Evolutionary conservation across 2,329 filamentous ascomycete species (phyloP), one percentile per base, ranked within the genome.

Genomic region (Penicillium freii): DNA sequence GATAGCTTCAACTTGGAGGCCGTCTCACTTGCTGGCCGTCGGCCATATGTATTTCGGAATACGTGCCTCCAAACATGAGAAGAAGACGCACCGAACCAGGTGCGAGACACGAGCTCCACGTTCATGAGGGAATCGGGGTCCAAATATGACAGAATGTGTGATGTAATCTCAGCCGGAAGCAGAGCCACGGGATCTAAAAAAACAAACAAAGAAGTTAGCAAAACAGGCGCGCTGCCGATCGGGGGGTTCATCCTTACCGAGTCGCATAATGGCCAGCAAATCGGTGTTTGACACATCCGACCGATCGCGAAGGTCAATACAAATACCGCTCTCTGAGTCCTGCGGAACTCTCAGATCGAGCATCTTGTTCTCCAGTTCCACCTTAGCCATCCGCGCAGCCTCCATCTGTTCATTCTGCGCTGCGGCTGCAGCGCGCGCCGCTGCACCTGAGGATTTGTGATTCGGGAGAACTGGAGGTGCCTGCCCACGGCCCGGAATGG

Each of bases 1-100:
- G 80, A 80, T 46, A 80, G 81, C 65, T 82, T 82, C 65, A 76
- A 75, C 60, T 77, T 73, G 34, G 69, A 75, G n/a, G 66, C 51
- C n/a, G 66, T 66, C 39, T 57, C 56, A 27, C 63, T 61, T 57
- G 77, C 74, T 21, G 77, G 73, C 45, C 77, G 73, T 33, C 77
- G 63, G 69, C 68, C 78, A 65, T 84, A 86, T 59, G 80, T 79
- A 52, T 77, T 76, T 39, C 84, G 77, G 70, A 87, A 88, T n/a
- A 84, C 81, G 40, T 78, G 76, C 54, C 81, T 82, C 86, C 86
- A 88, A 44, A 87, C 83, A 62, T 84, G 81, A 25, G 77, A 77
- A 25, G 84, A 84, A 17, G 77, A 77, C 31, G 83, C 83, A 58
- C 83, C 73, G 59, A 79, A 72, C 86, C 86, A 89, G 50, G 73